A percentile compares a stretch with the other conserved stretches of the same genome.
Evolutionary conservation across 257 asterid species (phyloP).

Genomic region (Datura wrightii): DNA sequence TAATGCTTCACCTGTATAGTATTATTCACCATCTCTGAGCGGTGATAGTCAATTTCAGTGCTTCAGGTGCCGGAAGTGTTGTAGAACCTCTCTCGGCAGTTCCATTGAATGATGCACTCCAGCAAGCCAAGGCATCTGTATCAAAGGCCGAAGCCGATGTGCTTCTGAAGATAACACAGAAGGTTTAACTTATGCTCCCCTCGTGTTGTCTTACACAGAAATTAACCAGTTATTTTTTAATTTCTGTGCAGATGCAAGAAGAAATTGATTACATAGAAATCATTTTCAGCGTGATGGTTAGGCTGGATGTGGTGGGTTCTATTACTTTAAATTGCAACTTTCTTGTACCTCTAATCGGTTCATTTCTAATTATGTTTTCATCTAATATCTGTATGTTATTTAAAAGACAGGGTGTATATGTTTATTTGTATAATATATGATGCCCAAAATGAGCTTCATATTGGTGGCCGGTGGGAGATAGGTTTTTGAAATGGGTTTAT

Average conservation of each 20-base stretch:
- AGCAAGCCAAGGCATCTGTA: conserved; percentile 80
- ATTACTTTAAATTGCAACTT: conserved; percentile 30
- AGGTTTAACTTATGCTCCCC: conserved; percentile 56
- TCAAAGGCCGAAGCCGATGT: conserved; percentile 89
- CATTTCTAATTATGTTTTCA: background rate
- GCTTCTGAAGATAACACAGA: conserved; percentile 76
- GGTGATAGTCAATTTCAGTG: conserved; percentile 60
- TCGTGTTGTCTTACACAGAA: background rate
- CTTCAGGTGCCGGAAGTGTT: conserved; percentile 81
- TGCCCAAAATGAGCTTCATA: conserved; percentile 8
- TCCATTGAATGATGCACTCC: conserved; percentile 89
- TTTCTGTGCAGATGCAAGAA: conserved; percentile 64
- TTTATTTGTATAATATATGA: background rate
- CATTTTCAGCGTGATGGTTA: conserved; percentile 61
- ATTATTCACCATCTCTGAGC: conserved; percentile 8
- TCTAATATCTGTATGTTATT: background rate
- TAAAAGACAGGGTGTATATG: background rate
- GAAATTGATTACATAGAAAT: conserved; percentile 66
- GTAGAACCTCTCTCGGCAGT: conserved; percentile 92
- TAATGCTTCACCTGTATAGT: conserved; percentile 7
- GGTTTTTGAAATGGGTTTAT: background rate
- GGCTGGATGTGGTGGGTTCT: conserved; percentile 74
- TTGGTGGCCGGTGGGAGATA: background rate
- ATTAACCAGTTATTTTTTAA: background rate
- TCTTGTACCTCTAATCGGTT: conserved; percentile 13